Conservation (phyloP, 371 early-diverging fungal species). For the Encephalitozoon intestinalis region DNA sequence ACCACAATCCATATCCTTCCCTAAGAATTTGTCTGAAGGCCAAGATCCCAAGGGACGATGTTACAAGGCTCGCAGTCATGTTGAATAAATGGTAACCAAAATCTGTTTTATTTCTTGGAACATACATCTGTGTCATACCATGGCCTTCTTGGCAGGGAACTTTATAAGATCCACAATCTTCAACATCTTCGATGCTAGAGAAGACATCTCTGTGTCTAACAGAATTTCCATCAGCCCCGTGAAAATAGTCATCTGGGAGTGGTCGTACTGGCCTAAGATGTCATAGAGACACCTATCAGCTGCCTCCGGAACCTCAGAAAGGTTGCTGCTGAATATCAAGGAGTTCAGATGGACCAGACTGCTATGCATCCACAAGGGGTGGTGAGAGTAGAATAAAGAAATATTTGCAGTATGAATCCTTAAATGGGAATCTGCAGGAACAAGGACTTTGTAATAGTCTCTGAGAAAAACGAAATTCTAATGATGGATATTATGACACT, state of each 20-base stretch:
- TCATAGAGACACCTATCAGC: not conserved
- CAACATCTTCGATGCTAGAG: not conserved
- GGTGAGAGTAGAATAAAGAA: not conserved
- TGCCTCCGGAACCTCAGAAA: not conserved
- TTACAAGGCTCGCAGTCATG: not conserved
- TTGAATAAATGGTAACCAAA: slow-evolving; percentile 8
- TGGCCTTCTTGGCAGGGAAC: slow-evolving; percentile 34
- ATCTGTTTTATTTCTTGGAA: not conserved
- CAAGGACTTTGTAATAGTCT: not conserved
- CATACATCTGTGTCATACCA: not conserved
- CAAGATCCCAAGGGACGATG: not conserved
- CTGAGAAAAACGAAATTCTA: not conserved
- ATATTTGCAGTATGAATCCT: not conserved
- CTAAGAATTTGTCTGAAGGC: slow-evolving; percentile 35
- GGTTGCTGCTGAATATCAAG: not conserved
- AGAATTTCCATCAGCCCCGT: slow-evolving; percentile 1
- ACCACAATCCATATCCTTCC: slow-evolving; percentile 25
- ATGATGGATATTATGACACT: not conserved
- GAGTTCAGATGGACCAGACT: not conserved
- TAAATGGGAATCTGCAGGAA: not conserved
- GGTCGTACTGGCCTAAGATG: not conserved
- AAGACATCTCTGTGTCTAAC: not conserved
- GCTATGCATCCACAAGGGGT: not conserved
- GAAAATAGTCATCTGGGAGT: not conserved
- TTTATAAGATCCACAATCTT: slow-evolving; percentile 21